Evolutionary conservation across 208 protist genomes (phyloP).

Genomic region (Angomonas ambiguus): DNA sequence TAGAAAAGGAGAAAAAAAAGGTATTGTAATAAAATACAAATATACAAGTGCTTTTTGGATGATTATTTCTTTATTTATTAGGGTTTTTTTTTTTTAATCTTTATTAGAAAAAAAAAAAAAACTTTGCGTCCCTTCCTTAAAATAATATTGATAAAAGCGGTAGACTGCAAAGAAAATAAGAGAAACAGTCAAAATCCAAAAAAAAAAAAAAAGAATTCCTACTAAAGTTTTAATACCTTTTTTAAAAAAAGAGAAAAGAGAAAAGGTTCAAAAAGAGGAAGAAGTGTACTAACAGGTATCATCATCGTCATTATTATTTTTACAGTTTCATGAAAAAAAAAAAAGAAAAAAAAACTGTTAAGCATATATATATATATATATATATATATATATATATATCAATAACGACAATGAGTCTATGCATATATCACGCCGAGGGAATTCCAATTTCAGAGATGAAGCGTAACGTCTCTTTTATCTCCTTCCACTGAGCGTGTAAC

Average conservation of each 20-base stretch:
- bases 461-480: neutral
- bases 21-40: no score
- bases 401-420: no score
- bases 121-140: neutral
- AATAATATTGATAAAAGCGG: constrained; percentile 9
- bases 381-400: neutral
- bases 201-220: constrained; percentile 13
- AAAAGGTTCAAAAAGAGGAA: neutral
- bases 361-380: neutral
- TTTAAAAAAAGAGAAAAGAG: neutral
- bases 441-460: neutral
- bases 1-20: no score
- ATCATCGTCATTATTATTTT: neutral
- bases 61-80: neutral
- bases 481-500: neutral
- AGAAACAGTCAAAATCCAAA: neutral
- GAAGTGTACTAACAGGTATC: neutral
- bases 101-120: neutral
- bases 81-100: neutral
- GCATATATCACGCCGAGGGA: no score
- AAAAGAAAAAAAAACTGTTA: neutral
- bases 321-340: constrained; percentile 15
- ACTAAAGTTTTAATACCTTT: constrained; percentile 3
- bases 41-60: neutral
- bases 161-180: neutral